These are phyloP conservation scores for Volvariella volvacea DNA, from an alignment of 1,284 basidiomycete genomes.

Conservation along the genomic window DNA sequence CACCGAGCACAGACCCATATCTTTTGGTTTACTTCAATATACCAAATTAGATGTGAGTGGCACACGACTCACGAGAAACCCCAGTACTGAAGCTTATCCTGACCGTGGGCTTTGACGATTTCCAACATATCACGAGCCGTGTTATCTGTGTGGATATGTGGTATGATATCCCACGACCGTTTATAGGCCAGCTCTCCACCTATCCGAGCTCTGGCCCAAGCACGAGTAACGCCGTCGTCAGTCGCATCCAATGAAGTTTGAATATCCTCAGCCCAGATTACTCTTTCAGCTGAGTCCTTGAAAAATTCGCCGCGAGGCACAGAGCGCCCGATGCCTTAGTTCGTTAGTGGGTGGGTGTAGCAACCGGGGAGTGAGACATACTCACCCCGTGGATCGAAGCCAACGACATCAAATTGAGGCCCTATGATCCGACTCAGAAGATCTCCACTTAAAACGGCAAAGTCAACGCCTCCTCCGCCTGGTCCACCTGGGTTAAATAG, in stretches of 20 bases:
- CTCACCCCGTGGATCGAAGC: constrained; percentile 39
- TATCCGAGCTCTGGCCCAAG: constrained; percentile 24
- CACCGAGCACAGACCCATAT: constrained; percentile 40
- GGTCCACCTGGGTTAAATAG: constrained; percentile 49
- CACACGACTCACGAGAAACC: constrained; percentile 39
- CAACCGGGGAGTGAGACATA: background rate
- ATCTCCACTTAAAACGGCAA: constrained; percentile 20
- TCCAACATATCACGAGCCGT: constrained; percentile 44
- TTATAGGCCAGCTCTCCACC: constrained; percentile 23
- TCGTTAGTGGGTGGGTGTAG: background rate
- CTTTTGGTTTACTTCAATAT: constrained; percentile 13
- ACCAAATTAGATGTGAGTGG: background rate
- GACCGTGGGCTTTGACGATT: constrained; percentile 36
- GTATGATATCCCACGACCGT: constrained; percentile 23
- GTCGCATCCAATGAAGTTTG: constrained; percentile 13
- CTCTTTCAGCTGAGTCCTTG: constrained; percentile 22
- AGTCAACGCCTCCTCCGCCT: constrained; percentile 37
- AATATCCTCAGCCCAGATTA: constrained; percentile 15
- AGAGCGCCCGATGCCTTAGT: constrained; percentile 24
- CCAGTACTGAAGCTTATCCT: constrained; percentile 43
- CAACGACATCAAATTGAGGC: constrained; percentile 38
- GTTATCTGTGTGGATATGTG: constrained; percentile 35
- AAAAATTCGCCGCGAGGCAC: constrained; percentile 28
- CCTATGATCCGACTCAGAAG: constrained; percentile 30
- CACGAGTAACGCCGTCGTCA: constrained; percentile 17